Base-by-base conservation (phyloP, 805 yeast genomes). In the Starmerella riodocensis region DNA sequence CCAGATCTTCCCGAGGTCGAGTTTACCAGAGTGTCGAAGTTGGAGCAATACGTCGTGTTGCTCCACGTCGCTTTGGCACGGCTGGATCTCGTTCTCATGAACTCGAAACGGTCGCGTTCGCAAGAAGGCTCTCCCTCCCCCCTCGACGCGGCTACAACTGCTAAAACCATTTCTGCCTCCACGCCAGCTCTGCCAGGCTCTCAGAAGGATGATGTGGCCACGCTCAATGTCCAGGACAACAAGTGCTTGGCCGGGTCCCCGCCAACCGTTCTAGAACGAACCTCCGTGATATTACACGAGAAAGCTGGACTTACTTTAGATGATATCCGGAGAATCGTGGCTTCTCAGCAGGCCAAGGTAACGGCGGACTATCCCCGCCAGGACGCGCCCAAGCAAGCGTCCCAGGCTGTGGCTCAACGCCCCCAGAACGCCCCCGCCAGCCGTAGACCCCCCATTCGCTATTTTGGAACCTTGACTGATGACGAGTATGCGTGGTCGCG, bases 251-350 rank as follows among this genome's bases (percentile, higher is more conserved):
- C 29, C 7, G 32, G 23, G 13, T 22, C 39, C 17, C 37, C 34
- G 2, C 27, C 47, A 2, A 40, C 52, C 14, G 53, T 52, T 2
- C 63, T 78, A 33, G 78, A 73, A 51, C 69, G 78, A 2, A 76
- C 86, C 0, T 70, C 84, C 1, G 78, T 73, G 48, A 65, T 82
- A 35, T 69, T 85, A 39, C 74, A 78, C 52, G 80, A 75, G 53
- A 93, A 88, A 50, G 82, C 80, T 50, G 78, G 88, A 0, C 69
- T 91, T 38, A 88, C 96, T 0, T 69, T 91, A 51, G 97, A 91
- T 59, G 99, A 91, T 59, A 91, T 91, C 51, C 94, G 97, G 6
- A 70, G 97, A 48, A 88, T 91, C 54, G 96, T 91, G 6, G 94
- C 96, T 2, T 88, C 94, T 8, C 96, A 91, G 53, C 95, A 88